Evolutionary conservation across 805 yeast genomes (phyloP), one percentile per base, ranked within the genome.

Genomic region (Diddensiella transvaalensis): DNA sequence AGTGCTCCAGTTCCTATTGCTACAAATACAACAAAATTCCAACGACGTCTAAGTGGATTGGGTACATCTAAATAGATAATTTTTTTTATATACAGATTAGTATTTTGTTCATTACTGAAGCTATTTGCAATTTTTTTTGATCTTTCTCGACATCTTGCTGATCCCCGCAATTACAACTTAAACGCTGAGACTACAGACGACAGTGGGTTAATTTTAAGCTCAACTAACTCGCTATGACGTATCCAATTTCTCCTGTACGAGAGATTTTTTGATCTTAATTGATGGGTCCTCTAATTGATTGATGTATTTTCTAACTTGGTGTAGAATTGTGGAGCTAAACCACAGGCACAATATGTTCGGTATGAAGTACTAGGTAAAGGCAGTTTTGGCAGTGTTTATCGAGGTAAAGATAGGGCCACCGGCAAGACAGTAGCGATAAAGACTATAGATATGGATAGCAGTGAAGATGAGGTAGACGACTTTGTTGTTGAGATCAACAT

Each of bases 381-480:
- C 3, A 55, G 58, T 38, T 58, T 55, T 44, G 61, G 61, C 5
- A 44, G 50, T n/a, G 61, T 58, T 13, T 57, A 51, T 43, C 49
- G 51, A 22, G 61, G 65, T 3, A 52, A 51, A 13, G 72, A 73
- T 21, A 62, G 63, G 15, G 53, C 51, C 3, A 65, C 73, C 2
- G 66, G 70, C 3, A 58, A 68, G 19, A 60, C 75, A 2, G 90
- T 87, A 23, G 99, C 99, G 2, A 76, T 93, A n/a, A 91, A 91
- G 64, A 83, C 87, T 22, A 77, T 93, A 32, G 84, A 88, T 61
- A 68, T 90, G 36, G 98, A 93, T 51, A 82, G 81, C 29, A 72
- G 85, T 2, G 81, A 78, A 24, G 96, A 89, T 47, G 95, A 87
- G 32, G 77, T 91, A 24, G 78, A 76, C 22, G 76, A 78, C 4